Evolutionary conservation across 768 basidiomycete species (phyloP), one percentile per base, ranked within the genome.

Genomic region (Calocera cornea): DNA sequence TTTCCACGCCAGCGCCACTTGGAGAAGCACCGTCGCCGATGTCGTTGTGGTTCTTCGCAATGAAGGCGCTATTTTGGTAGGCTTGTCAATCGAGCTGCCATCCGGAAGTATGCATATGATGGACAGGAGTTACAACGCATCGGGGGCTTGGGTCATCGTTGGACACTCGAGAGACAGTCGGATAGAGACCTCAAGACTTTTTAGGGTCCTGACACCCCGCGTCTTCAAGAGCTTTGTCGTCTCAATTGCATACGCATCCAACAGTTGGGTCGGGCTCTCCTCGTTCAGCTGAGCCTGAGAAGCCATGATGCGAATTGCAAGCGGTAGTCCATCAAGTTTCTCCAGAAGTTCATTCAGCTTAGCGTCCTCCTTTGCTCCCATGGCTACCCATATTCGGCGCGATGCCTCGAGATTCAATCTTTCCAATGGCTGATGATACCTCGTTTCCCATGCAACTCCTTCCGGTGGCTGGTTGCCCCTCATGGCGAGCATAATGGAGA

Each of bases 21-120:
- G 16, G 8, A 47, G 3, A 7, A 47, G 44, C 44, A 47, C 44
- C 3, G 44, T 8, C 24, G 19, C 44, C 14, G 36, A 5, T 38
- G 36, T 14, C 36, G 36, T 38, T 5, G 19, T 47, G 44, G 8
- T 19, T 7, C 5, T 19, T 7, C 36, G 36, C 44, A 47, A 8
- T 24, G 44, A 47, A 19, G 44, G 44, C 10, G 19, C 11, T 10
- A 19, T 19, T 41, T 41, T 41, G 10, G 40, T 41, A 10, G 19
- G 24, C 34, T 41, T 12, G 65, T 27, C 19, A 40, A 66, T 12
- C 34, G 38, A 68, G 11, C 72, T 71, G 1, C 76, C 75, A 14
- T 67, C 72, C 0, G 76, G 76, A 11, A 77, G 70, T 60, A 75
- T 63, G 47, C 73, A 68, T 0, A 76, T 67, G 16, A 73, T 68